Evolutionary conservation across 164 flowering plant genomes (phyloP), one percentile per base, ranked within the genome.

Genomic region (Stephania cephalantha): DNA sequence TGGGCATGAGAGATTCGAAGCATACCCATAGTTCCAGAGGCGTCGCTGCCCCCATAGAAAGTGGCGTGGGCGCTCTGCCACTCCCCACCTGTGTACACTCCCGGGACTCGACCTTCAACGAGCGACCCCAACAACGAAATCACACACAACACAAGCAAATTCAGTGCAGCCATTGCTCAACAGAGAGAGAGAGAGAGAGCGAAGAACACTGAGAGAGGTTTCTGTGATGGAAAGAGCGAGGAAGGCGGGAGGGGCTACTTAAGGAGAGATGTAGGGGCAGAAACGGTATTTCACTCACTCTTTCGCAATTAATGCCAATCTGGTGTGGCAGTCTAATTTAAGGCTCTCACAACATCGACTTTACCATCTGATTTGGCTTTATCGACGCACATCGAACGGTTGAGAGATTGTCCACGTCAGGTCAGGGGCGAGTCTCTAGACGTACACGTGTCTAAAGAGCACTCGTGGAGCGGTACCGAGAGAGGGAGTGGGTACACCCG

Each of bases 21-120:
- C 78, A 20, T 83, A 88, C 92, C 97, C 95, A 92, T 90, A 71
- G 97, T 92, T 71, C 97, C 95, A 52, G 97, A 92, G 71, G 97
- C 97, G 70, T 92, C 97, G 50, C 85, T 79, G 55, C 97, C 97
- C 15, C 97, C 97, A 73, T 92, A 92, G 86, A 90, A 92, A 46
- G 97, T 92, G 52, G 97, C 97, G 74, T 92, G 97, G 42, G 95
- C 95, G 61, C 46, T 75, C 75, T 87, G 80, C 97, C 97, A 92
- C 1, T 80, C 22, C 0, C 91, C 90, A 11, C 88, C 90, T 8
- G 78, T 20, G 89, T 84, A 91, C 64, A 85, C 87, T 3, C 95
- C 95, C 0, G 94, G 91, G 74, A 91, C 86, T 80, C 89, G 78
- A 8, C 89, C 92, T 31, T 82, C 78, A 48, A 70, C 81, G 2